Percentiles rank a stretch among this genome's conserved stretches.
Conservation (phyloP, 768 basidiomycete genomes). For the Collybia nuda region DNA sequence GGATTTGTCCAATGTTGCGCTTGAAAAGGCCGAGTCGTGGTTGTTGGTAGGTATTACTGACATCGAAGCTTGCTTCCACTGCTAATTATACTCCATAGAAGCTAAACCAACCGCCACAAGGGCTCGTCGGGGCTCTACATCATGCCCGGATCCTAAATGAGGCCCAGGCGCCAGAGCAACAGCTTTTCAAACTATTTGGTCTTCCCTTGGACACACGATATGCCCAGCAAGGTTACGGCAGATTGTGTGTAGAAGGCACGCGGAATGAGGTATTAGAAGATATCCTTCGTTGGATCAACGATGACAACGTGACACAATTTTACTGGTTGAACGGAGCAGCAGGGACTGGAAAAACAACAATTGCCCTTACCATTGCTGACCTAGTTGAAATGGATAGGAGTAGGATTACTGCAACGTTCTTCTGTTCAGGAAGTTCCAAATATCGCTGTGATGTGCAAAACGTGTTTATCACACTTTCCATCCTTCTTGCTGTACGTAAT, state of each 20-base stretch:
- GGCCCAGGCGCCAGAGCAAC: slow-evolving; percentile 2
- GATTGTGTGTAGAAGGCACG: slow-evolving; percentile 13
- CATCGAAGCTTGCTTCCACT: neutral
- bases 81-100: neutral
- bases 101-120: slow-evolving; percentile 1
- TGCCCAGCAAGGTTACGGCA: slow-evolving; percentile 9
- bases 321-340: slow-evolving; percentile 22
- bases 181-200: slow-evolving; percentile 10
- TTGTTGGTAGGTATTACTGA: slow-evolving; percentile 3
- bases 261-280: slow-evolving; percentile 13
- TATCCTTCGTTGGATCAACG: slow-evolving; percentile 11
- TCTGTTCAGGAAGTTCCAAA: slow-evolving; percentile 15
- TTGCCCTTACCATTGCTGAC: slow-evolving; percentile 14
- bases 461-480: slow-evolving; percentile 13
- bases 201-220: slow-evolving; percentile 9
- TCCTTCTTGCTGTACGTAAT: slow-evolving; percentile 8
- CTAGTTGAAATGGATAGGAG: slow-evolving; percentile 12
- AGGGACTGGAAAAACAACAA: slow-evolving; percentile 20
- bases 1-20: slow-evolving; percentile 1
- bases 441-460: slow-evolving; percentile 13
- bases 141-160: slow-evolving; percentile 1
- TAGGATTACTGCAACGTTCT: slow-evolving; percentile 18
- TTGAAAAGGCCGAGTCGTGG: slow-evolving; percentile 10
- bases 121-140: neutral
- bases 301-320: slow-evolving; percentile 6